Conservation (phyloP, 176 grass and related monocot species). For the Paspalum notatum region DNA sequence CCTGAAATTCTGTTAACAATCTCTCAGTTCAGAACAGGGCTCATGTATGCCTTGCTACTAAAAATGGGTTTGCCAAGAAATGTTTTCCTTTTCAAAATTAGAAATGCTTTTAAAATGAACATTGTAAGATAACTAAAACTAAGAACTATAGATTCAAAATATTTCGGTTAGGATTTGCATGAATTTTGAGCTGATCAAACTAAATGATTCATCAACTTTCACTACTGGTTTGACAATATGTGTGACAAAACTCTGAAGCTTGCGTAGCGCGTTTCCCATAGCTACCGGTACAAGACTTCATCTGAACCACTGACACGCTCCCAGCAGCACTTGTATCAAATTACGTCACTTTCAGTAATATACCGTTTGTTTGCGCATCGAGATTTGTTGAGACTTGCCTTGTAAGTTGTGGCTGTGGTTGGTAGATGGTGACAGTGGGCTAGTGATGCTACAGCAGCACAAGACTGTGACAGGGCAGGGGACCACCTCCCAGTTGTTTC, state of each 20-base stretch:
- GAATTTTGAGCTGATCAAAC: no score
- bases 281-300: neutral
- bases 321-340: neutral
- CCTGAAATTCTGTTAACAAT: neutral
- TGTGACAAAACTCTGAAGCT: neutral
- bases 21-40: neutral
- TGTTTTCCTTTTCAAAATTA: no score
- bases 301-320: neutral
- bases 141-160: no score
- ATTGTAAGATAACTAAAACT: no score
- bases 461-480: slow-evolving; percentile 28
- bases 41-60: no score
- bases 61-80: no score
- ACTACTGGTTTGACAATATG: neutral
- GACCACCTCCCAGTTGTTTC: slow-evolving; percentile 22
- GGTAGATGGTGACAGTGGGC: slow-evolving; percentile 31
- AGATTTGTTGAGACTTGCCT: slow-evolving; percentile 27
- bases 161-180: no score
- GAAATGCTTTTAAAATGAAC: no score
- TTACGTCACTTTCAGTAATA: neutral
- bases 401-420: slow-evolving; percentile 27
- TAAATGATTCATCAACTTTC: neutral
- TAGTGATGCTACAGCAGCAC: slow-evolving; percentile 32
- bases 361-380: neutral
- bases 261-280: neutral